Percentiles rank a stretch among this genome's conserved stretches.
Conservation (phyloP, 192 early-diverging fungal genomes). For the Coemansia sp. region DNA sequence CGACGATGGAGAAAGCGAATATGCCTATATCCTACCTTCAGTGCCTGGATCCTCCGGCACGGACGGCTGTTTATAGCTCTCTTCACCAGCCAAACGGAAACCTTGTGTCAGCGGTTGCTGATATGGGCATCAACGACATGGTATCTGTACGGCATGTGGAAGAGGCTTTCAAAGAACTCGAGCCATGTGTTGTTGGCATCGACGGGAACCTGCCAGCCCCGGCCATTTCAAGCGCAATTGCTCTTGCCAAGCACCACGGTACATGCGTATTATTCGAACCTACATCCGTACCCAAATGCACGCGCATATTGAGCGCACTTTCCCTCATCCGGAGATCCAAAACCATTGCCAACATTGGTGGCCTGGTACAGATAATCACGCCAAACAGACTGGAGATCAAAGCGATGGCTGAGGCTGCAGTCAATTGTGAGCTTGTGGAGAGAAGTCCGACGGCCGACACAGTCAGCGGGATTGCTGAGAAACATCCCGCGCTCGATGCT, state of each 20-base stretch:
- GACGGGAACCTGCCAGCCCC: conserved; percentile 70
- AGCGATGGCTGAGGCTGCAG: conserved; percentile 55
- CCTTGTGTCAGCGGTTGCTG: conserved; percentile 80
- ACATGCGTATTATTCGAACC: conserved; percentile 80
- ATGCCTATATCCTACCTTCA: conserved; percentile 57
- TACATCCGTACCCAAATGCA: conserved; percentile 83
- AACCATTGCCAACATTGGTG: neutral
- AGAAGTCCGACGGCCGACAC: conserved; percentile 12
- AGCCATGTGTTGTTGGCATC: conserved; percentile 58
- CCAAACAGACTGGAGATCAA: conserved; percentile 74
- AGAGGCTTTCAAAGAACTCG: conserved; percentile 8
- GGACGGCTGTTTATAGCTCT: conserved; percentile 82
- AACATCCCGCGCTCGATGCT: conserved; percentile 8
- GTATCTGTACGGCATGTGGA: conserved; percentile 34
- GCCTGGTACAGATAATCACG: conserved; percentile 59
- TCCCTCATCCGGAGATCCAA: conserved; percentile 32
- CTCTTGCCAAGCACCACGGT: conserved; percentile 19
- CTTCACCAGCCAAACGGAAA: conserved; percentile 70
- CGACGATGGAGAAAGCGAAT: conserved; percentile 56
- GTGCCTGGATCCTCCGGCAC: conserved; percentile 17
- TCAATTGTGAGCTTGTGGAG: conserved; percentile 18
- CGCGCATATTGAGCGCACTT: conserved; percentile 56
- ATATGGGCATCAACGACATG: conserved; percentile 81
- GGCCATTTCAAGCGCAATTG: conserved; percentile 52
- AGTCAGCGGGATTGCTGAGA: conserved; percentile 12